These are phyloP conservation scores for Backusella luteola DNA, from an alignment of 192 early-diverging fungal species.

Conservation along the genomic window DNA sequence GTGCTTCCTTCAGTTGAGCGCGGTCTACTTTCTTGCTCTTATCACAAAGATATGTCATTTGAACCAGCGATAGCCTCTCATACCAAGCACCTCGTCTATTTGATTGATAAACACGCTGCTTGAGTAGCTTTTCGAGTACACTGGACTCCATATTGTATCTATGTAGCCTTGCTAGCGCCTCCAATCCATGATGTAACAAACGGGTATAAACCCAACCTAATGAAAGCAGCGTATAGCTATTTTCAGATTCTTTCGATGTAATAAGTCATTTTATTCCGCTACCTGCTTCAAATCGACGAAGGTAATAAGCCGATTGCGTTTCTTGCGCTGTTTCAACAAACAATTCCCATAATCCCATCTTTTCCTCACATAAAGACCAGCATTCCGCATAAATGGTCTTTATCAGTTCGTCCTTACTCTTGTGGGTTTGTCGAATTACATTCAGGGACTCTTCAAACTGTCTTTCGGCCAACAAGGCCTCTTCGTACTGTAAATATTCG, in stretches of 20 bases:
- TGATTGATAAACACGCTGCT: conserved; percentile 53
- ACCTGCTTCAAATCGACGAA: conserved; percentile 39
- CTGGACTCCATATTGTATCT: conserved; percentile 52
- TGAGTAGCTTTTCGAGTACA: conserved; percentile 54
- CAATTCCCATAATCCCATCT: conserved; percentile 22
- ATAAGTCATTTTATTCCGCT: background rate
- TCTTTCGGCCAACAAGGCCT: conserved; percentile 37
- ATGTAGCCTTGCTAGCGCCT: conserved; percentile 52
- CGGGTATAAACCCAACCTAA: conserved; percentile 59
- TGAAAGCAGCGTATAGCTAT: background rate
- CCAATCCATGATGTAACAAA: conserved; percentile 52
- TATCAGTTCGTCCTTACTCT: background rate
- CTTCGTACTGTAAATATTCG: conserved; percentile 41
- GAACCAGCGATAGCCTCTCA: conserved; percentile 59
- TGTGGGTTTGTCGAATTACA: conserved; percentile 24
- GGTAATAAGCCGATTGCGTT: conserved; percentile 13
- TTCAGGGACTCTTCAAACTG: conserved; percentile 29
- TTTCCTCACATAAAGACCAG: conserved; percentile 35
- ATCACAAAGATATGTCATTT: conserved; percentile 49
- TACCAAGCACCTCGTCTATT: conserved; percentile 65
- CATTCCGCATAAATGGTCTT: background rate
- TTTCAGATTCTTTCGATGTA: background rate
- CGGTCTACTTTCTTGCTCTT: background rate
- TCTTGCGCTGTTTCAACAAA: background rate
- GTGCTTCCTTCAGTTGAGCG: conserved; percentile 29